Percentiles rank a stretch among this genome's conserved stretches.
Conservation (phyloP, 2,329 filamentous ascomycete genomes). For the Botryosphaeria dothidea region DNA sequence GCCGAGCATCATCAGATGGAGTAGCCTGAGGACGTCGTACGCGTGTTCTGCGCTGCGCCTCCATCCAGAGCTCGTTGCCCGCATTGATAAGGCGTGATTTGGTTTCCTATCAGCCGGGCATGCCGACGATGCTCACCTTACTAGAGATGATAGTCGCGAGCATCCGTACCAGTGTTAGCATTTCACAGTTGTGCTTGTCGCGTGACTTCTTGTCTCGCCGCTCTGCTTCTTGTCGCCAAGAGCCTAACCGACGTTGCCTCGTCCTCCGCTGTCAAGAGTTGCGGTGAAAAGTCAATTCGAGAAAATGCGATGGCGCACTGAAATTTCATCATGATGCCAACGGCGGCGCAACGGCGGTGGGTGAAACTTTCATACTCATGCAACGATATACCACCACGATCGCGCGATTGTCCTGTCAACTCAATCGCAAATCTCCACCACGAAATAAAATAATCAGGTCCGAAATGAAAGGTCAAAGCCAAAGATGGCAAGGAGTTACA, state of each 20-base stretch:
- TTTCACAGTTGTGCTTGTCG: neutral
- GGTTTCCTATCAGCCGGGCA: neutral
- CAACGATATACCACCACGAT: neutral
- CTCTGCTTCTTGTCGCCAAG: neutral
- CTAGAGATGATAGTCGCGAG: neutral
- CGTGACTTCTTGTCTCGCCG: neutral
- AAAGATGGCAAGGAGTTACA: neutral
- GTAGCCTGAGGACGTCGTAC: neutral
- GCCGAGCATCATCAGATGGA: slow-evolving; percentile 3
- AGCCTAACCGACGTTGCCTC: neutral
- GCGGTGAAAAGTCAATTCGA: neutral
- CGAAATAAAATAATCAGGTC: too few species aligned
- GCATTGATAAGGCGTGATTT: neutral
- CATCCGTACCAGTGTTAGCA: neutral
- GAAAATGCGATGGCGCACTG: neutral
- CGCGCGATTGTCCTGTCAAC: neutral
- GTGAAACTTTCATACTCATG: neutral
- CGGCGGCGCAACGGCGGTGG: neutral
- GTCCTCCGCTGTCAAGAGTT: neutral
- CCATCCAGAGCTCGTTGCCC: neutral
- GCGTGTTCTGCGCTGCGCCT: neutral
- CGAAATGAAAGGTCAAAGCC: neutral
- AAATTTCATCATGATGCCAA: neutral
- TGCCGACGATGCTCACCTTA: neutral
- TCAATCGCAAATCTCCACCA: neutral